These are phyloP conservation scores for Talaromyces sp. DNA, from an alignment of 2,329 filamentous ascomycete species.

Conservation along the genomic window DNA sequence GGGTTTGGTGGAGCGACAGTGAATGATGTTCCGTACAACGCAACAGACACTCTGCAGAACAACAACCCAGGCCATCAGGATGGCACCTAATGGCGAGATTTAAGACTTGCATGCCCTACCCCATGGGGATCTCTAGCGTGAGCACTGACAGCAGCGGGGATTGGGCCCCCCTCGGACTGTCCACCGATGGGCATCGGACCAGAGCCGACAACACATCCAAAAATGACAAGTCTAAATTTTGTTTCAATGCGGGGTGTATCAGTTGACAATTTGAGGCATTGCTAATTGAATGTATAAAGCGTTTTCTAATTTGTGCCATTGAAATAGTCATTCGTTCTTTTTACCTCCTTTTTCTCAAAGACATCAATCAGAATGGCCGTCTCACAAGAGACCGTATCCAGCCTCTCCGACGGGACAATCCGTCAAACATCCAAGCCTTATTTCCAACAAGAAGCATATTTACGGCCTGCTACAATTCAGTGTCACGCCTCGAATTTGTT, in stretches of 20 bases:
- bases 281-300: not conserved
- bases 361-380: not conserved
- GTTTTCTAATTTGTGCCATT: not conserved
- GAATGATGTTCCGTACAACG: not conserved
- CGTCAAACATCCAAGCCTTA: conserved; percentile 3
- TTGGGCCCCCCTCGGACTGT: not conserved
- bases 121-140: not conserved
- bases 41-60: not conserved
- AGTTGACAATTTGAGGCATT: not conserved
- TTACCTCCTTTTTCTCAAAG: not conserved
- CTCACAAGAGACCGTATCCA: conserved; percentile 5
- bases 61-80: not conserved
- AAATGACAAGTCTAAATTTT: not conserved
- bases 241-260: not conserved
- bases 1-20: not conserved
- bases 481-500: conserved; percentile 44
- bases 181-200: conserved; percentile 1
- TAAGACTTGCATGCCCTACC: not conserved
- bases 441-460: conserved; percentile 14
- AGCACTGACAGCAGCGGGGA: not conserved
- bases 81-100: not conserved
- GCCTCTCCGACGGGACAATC: not conserved
- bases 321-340: not conserved
- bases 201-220: not conserved
- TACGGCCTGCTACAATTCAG: conserved; percentile 39